These are phyloP conservation scores for Vitis riparia DNA, from an alignment of 164 flowering plant species.

Conservation along the genomic window DNA sequence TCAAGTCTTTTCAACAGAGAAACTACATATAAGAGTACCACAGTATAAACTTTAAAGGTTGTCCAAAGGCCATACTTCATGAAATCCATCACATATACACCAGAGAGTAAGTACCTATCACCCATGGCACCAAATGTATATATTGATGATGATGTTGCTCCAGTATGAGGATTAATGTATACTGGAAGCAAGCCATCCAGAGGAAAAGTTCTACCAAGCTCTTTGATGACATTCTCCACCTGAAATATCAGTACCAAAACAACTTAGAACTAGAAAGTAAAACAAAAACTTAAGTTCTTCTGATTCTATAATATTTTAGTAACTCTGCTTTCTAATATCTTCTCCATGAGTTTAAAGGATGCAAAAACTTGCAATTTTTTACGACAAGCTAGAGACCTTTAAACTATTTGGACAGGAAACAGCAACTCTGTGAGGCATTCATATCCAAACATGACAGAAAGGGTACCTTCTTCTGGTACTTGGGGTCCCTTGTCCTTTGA, in stretches of 20 bases:
- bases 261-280: not conserved
- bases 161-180: not conserved
- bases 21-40: not conserved
- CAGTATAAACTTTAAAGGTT: not conserved
- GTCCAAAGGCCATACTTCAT: not conserved
- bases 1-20: too few species aligned
- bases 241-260: not conserved
- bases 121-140: not conserved
- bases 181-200: not conserved
- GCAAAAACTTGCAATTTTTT: not conserved
- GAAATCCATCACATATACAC: not conserved
- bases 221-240: not conserved
- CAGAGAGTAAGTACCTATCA: not conserved
- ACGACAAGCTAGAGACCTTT: not conserved
- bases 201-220: not conserved
- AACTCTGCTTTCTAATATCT: not conserved
- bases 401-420: not conserved
- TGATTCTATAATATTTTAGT: not conserved
- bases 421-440: not conserved
- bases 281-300: not conserved
- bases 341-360: not conserved
- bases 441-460: not conserved
- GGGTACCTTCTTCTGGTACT: not conserved
- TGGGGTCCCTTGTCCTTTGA: not conserved
- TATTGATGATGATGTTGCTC: not conserved